Conservation (phyloP, 2,329 filamentous ascomycete genomes). For the Colletotrichum tamarilloi region DNA sequence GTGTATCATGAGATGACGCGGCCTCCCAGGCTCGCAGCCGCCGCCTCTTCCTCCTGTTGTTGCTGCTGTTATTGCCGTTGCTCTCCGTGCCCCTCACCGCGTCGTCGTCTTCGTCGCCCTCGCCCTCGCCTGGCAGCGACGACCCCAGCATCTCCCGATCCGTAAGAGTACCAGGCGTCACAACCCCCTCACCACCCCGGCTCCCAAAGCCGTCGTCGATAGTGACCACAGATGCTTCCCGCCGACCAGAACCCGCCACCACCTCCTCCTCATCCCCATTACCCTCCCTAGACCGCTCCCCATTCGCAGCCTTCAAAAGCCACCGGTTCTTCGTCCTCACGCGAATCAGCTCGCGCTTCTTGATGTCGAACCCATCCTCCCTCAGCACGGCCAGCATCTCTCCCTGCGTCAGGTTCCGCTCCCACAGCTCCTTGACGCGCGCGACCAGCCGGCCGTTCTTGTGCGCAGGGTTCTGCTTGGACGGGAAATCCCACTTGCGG, state of each 20-base stretch:
- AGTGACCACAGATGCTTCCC: not conserved
- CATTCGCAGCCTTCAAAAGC: slow-evolving; percentile 71
- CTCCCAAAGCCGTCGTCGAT: not conserved
- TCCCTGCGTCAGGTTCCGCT: slow-evolving; percentile 75
- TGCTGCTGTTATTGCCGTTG: not conserved
- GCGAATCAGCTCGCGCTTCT: slow-evolving; percentile 76
- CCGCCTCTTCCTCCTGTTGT: slow-evolving; percentile 31
- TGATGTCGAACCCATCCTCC: slow-evolving; percentile 78
- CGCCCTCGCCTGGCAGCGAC: not conserved
- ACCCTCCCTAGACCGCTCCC: slow-evolving; percentile 57
- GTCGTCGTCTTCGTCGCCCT: slow-evolving; percentile 14
- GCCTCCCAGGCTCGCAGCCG: slow-evolving; percentile 34
- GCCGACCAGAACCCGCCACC: not conserved
- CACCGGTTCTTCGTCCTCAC: slow-evolving; percentile 76
- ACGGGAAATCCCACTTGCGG: slow-evolving; percentile 82
- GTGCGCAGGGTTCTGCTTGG: slow-evolving; percentile 77
- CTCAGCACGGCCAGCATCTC: slow-evolving; percentile 79
- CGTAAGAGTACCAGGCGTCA: slow-evolving; percentile 26
- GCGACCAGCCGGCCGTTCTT: slow-evolving; percentile 75
- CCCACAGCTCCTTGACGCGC: slow-evolving; percentile 82
- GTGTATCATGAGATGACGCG: slow-evolving; percentile 74
- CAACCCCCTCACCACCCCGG: not conserved
- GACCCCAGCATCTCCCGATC: slow-evolving; percentile 22
- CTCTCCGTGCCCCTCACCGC: not conserved
- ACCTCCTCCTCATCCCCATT: too few species aligned